Percentiles rank a stretch among this genome's conserved stretches.
These are phyloP conservation scores for Kalmusia sp. DNA, from an alignment of 2,329 filamentous ascomycete species.

Conservation along the genomic window DNA sequence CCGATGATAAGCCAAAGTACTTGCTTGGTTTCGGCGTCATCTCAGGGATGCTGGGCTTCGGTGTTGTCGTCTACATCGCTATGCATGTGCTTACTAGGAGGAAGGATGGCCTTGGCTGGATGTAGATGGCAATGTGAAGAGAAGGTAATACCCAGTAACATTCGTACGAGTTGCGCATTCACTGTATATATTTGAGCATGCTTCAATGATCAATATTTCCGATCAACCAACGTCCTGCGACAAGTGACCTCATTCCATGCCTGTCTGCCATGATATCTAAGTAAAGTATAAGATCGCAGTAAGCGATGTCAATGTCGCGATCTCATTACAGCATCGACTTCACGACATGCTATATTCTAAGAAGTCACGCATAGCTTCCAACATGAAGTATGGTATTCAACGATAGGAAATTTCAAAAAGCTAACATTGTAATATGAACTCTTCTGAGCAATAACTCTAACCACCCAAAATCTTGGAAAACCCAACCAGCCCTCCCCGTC, in stretches of 20 bases:
- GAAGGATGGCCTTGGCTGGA: conserved; percentile 26
- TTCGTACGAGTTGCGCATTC: neutral
- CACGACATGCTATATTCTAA: too few species aligned
- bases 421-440: too few species aligned
- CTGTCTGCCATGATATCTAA: too few species aligned
- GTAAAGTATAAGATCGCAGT: too few species aligned
- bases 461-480: too few species aligned
- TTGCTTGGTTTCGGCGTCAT: conserved; percentile 44
- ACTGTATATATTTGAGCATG: neutral
- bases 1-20: conserved; percentile 55
- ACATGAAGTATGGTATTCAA: too few species aligned
- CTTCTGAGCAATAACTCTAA: too few species aligned
- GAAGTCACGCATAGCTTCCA: too few species aligned
- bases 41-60: conserved; percentile 40
- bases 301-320: too few species aligned
- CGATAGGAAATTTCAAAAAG: too few species aligned
- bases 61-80: conserved; percentile 33
- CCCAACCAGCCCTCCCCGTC: neutral
- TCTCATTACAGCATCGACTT: too few species aligned
- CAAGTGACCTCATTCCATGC: too few species aligned
- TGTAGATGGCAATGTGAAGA: neutral
- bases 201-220: neutral
- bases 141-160: neutral
- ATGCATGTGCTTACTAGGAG: conserved; percentile 37
- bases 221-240: neutral